Conservation (phyloP, 208 protist genomes). For the Acanthamoeba healyi region DNA sequence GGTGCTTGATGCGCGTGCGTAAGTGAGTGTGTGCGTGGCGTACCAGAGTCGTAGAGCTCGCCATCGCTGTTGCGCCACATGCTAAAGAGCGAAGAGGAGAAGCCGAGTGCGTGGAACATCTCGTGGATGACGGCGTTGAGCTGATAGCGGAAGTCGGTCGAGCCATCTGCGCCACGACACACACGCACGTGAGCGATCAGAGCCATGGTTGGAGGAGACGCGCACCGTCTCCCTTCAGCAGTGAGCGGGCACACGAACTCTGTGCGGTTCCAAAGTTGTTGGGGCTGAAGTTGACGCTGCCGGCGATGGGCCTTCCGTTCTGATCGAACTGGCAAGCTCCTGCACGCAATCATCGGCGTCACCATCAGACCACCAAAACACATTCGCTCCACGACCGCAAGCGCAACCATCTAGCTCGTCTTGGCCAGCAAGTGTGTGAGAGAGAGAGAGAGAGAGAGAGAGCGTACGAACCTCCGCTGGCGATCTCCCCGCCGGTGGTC, state of each 20-base stretch:
- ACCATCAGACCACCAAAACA: neutral
- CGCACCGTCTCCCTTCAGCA: neutral
- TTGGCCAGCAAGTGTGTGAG: too few species aligned
- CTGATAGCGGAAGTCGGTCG: slow-evolving; percentile 11
- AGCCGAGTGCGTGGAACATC: slow-evolving; percentile 53
- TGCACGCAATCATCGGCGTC: neutral
- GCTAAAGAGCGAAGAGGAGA: neutral
- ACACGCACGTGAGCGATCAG: neutral
- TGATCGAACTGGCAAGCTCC: slow-evolving; percentile 27
- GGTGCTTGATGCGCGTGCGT: neutral
- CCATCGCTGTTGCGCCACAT: neutral
- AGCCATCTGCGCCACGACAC: too few species aligned
- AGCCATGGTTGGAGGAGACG: neutral
- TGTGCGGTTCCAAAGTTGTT: neutral
- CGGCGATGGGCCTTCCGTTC: neutral
- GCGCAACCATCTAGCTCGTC: too few species aligned
- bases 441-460: neutral
- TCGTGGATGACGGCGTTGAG: slow-evolving; percentile 61
- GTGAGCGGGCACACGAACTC: neutral
- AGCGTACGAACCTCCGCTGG: neutral
- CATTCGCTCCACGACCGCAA: too few species aligned
- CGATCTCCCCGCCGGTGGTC: neutral
- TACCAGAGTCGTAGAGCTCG: neutral
- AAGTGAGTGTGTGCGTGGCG: neutral
- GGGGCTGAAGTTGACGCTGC: slow-evolving; percentile 1